Conservation (phyloP, 306 rosid species). For the Prunus fruticosa region DNA sequence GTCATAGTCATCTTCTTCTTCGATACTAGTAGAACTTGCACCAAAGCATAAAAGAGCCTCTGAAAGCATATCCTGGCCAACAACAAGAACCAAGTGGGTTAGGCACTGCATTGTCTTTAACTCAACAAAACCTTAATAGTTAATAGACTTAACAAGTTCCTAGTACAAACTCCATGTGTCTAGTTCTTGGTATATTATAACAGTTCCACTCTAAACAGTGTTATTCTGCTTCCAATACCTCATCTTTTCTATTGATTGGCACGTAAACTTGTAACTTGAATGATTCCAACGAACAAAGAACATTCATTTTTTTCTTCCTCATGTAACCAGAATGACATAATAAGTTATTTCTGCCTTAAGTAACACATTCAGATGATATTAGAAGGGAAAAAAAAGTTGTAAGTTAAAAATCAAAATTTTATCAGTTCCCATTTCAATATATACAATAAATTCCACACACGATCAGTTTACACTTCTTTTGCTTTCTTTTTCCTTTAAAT, state of each 20-base stretch:
- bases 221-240: neutral
- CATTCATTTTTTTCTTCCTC: neutral
- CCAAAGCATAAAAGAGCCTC: constrained; percentile 92
- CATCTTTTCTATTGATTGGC: neutral
- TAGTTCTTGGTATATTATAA: neutral
- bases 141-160: neutral
- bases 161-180: neutral
- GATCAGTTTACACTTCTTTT: neutral
- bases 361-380: neutral
- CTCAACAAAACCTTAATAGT: neutral
- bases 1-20: constrained; percentile 42
- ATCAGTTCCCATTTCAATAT: neutral
- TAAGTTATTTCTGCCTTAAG: neutral
- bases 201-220: neutral
- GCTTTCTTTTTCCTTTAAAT: neutral
- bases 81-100: constrained; percentile 24
- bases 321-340: neutral
- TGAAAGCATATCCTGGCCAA: constrained; percentile 64
- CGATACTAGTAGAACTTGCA: constrained; percentile 64
- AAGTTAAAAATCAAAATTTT: neutral
- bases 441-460: neutral
- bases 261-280: neutral
- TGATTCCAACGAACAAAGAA: neutral
- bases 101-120: neutral
- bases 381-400: neutral